phyloP scores from a whole-genome alignment of 306 rosid species.

The Ceratonia siliqua region DNA sequence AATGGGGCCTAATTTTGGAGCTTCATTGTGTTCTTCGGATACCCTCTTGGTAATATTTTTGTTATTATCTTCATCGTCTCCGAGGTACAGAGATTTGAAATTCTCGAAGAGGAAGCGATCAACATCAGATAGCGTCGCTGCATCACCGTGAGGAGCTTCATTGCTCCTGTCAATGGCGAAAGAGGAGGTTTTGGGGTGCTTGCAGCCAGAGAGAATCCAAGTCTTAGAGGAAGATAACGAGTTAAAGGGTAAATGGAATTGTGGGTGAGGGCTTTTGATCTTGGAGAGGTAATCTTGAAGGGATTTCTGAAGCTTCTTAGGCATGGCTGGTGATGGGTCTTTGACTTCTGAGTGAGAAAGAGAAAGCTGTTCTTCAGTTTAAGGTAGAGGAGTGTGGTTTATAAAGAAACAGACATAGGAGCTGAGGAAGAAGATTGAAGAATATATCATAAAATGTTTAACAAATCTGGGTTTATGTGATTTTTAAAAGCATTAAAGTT shows the following conservation, averaged over 20 bases:
- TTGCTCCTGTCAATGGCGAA: conserved; percentile 38
- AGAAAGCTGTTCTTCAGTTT: conserved; percentile 5
- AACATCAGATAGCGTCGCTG: conserved; percentile 64
- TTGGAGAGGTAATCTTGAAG: conserved; percentile 49
- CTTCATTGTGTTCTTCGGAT: not conserved
- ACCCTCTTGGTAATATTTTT: not conserved
- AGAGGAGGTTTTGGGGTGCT: conserved; percentile 65
- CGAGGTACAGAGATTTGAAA: conserved; percentile 60
- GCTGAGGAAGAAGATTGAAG: not conserved
- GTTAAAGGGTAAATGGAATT: conserved; percentile 35
- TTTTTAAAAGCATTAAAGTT: not conserved
- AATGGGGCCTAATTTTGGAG: conserved; percentile 17
- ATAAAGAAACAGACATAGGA: conserved; percentile 21
- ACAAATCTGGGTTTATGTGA: not conserved
- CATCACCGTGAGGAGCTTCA: conserved; percentile 22
- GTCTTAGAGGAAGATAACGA: conserved; percentile 49
- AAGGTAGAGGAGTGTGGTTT: conserved; percentile 21
- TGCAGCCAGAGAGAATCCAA: conserved; percentile 60
- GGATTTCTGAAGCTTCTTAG: conserved; percentile 57
- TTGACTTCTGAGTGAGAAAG: conserved; percentile 7
- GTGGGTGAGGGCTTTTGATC: conserved; percentile 47
- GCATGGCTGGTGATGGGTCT: conserved; percentile 37
- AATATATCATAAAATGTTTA: not conserved
- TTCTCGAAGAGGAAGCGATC: conserved; percentile 77
- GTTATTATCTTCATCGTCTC: conserved; percentile 33